These are phyloP conservation scores for Globisporangium carolinianum DNA, from an alignment of 352 stramenopile genomes.

Conservation along the genomic window DNA sequence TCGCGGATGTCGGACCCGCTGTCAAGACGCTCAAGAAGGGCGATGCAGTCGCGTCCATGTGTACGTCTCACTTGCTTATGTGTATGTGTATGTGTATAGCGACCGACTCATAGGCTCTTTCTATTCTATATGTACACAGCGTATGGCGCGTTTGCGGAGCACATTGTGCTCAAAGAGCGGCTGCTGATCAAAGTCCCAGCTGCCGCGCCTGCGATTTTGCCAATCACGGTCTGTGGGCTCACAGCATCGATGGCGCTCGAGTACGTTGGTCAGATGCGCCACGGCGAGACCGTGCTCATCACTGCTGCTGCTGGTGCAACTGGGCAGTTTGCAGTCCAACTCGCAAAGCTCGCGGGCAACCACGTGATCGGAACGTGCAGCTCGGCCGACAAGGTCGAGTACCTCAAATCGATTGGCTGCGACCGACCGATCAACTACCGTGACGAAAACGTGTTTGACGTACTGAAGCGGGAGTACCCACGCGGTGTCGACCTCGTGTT, in stretches of 20 bases:
- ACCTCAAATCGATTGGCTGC: constrained; percentile 43
- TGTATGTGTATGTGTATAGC: neutral
- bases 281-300: constrained; percentile 36
- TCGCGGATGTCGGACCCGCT: constrained; percentile 19
- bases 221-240: constrained; percentile 31
- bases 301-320: constrained; percentile 47
- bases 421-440: constrained; percentile 74
- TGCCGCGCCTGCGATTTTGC: constrained; percentile 22
- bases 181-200: constrained; percentile 17
- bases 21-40: constrained; percentile 37
- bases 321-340: constrained; percentile 62
- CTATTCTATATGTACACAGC: constrained; percentile 8
- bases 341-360: constrained; percentile 66
- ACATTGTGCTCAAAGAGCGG: constrained; percentile 26
- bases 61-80: constrained; percentile 16
- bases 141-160: constrained; percentile 35
- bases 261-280: constrained; percentile 33
- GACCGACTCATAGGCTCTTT: neutral
- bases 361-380: constrained; percentile 61
- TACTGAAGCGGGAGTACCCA: constrained; percentile 48
- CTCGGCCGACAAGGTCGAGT: constrained; percentile 73
- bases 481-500: constrained; percentile 37
- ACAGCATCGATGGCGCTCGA: constrained; percentile 37
- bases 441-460: constrained; percentile 39
- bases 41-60: constrained; percentile 35